Base-by-base conservation (phyloP, 1,139 yeast species). In the Lodderomyces beijingensis region DNA sequence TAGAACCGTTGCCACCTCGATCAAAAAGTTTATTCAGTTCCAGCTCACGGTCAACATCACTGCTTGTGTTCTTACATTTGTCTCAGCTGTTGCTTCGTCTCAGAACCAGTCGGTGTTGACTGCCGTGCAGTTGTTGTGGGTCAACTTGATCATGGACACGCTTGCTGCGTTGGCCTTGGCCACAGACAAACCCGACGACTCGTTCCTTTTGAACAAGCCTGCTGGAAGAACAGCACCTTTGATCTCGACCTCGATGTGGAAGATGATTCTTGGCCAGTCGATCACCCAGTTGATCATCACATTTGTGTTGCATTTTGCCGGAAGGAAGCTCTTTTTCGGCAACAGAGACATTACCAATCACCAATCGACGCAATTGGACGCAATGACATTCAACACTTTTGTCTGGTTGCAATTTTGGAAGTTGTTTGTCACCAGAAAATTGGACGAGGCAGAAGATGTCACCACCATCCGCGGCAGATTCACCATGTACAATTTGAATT, bases 361-460 rank as follows among this genome's bases (percentile, higher is more conserved):
- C 45, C 72, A 79, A 42, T 57, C 65, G 36, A 70, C 72, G 41
- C 80, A 81, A 58, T 57, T 89, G 27, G 74, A 78, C 45, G 88
- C 97, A 3, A 69, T 89, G 75, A 89, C 94, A 2, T 91, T 91
- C 66, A 91, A 93, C 57, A 74, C 97, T 0, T 91, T 91, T 70
- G 98, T 91, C 33, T 91, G 98, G 98, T 69, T 91, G 59, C 99
- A 91, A 62, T 83, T 89, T 54, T 91, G 93, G 77, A 88, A 91
- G 50, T 72, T 91, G 62, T 77, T 91, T 50, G 95, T 88, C 27
- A 81, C 95, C 5, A 77, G 99, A 51, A 85, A 94, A 45, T 66
- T 91, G 37, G 97, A 91, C 57, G 96, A 91, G 64, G 87, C 81
- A 34, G 87, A 80, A 47, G 87, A 82, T 24, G 63, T 81, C 21